Evolutionary conservation across 2,329 filamentous ascomycete species (phyloP).

Genomic region (Colletotrichum destructivum): DNA sequence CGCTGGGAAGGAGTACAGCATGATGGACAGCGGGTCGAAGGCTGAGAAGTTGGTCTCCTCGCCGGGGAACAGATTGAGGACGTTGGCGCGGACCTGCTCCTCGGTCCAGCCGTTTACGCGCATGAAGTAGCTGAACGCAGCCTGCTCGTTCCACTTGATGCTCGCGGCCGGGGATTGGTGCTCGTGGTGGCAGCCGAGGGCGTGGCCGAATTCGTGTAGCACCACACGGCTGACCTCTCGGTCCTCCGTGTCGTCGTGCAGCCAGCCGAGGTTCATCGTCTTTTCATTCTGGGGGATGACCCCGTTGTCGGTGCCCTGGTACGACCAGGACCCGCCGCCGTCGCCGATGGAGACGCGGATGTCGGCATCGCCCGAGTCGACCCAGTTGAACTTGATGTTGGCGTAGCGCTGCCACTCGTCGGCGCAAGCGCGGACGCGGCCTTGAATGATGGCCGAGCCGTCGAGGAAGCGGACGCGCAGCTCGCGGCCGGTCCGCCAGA

Average conservation of each 20-base stretch:
- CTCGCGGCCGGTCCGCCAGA: too few species aligned
- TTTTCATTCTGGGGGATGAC: conserved; percentile 12
- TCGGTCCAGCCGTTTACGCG: conserved; percentile 21
- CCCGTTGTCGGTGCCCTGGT: conserved; percentile 34
- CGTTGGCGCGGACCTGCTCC: conserved; percentile 2
- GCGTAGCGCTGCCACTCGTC: conserved; percentile 37
- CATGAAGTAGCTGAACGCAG: conserved; percentile 43
- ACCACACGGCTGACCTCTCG: conserved; percentile 43
- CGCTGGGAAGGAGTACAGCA: conserved; percentile 45
- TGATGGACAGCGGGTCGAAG: conserved; percentile 46
- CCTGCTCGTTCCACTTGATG: conserved; percentile 47
- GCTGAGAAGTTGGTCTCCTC: conserved; percentile 27
- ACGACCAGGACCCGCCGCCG: conserved; percentile 31
- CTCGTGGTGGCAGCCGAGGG: conserved; percentile 49
- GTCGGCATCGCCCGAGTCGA: conserved; percentile 36
- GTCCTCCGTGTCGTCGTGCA: conserved; percentile 43
- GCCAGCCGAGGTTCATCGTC: conserved; percentile 49
- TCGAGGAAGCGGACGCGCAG: too few species aligned
- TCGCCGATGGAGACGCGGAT: conserved; percentile 38
- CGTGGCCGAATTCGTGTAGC: conserved; percentile 50
- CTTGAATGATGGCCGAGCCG: too few species aligned
- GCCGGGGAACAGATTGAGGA: conserved; percentile 19
- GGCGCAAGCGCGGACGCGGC: neutral
- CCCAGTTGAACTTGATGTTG: conserved; percentile 41
- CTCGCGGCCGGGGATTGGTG: conserved; percentile 45